Base-by-base conservation (phyloP, 495 filamentous ascomycete genomes). In the Aspergillus biplanus region DNA sequence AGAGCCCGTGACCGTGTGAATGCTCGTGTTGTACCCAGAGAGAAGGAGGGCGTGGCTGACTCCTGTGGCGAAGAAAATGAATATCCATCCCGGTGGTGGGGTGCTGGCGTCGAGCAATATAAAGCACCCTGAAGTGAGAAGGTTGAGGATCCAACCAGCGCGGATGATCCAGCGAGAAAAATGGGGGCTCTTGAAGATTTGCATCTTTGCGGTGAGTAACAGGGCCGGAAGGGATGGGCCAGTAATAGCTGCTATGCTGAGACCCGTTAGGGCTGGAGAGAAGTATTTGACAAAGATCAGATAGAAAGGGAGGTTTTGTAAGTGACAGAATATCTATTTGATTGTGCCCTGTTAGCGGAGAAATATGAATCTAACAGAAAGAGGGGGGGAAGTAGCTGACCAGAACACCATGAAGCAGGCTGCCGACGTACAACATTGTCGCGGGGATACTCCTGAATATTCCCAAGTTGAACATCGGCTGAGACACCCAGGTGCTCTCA, bases 251-350 rank as follows among this genome's bases (percentile, higher is more conserved):
- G 91, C 79, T 6, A 91, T 66, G 2, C 84, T 79, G 5, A 92
- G 73, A 8, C 89, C 88, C 1, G 87, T 74, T 3, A 86, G 62
- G 6, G 85, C 83, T 0, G 85, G 77, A 0, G 77, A 72, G 52
- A 81, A 78, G 53, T 76, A 82, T 58, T 85, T 84, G 33, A 89
- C 81, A 8, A 85, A 81, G 56, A 86, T 75, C 67, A 87, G 88
- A 71, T 88, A 92, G 27, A 92, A 77, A 0, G 88, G 81, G 34
- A 88, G 72, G 56, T 84, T 88, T 65, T 90, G 89, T 0, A 93
- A 65, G 0, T 80, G 77, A 49, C 67, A 62, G 47, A 78, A 78
- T 15, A 83, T 69, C 63, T 50, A 7, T 82, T 67, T 0, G 57
- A 32, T 12, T 9, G 27, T 35, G 34, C 16, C n/a, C 42, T 6